phyloP scores from a whole-genome alignment of 2,329 filamentous ascomycete species.

The Hymenoscyphus albidus region DNA sequence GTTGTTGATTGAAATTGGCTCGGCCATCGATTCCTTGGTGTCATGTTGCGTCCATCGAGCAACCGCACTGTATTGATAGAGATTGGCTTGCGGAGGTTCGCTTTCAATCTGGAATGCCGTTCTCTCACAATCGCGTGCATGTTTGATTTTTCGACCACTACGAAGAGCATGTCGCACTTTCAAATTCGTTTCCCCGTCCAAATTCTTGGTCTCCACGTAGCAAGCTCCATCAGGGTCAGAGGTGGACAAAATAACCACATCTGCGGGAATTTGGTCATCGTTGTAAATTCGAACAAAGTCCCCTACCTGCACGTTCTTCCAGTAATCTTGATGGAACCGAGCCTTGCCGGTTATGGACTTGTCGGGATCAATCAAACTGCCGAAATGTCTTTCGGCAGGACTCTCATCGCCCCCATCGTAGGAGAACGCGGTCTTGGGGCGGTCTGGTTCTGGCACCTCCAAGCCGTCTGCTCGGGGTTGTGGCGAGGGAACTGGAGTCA shows the following conservation, averaged over 20 bases:
- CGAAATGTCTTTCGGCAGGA: conserved; percentile 47
- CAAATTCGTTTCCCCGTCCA: conserved; percentile 96
- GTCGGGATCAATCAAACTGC: conserved; percentile 70
- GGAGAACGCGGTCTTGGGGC: conserved; percentile 36
- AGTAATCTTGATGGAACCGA: conserved; percentile 86
- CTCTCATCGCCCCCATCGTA: conserved; percentile 38
- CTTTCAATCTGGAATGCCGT: conserved; percentile 86
- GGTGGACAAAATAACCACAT: conserved; percentile 87
- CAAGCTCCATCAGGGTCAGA: conserved; percentile 92
- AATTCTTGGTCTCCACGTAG: conserved; percentile 96
- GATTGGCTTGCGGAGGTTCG: conserved; percentile 84
- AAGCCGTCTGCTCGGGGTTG: conserved; percentile 45
- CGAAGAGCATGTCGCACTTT: conserved; percentile 91
- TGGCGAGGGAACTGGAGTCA: conserved; percentile 91
- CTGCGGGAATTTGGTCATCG: conserved; percentile 90
- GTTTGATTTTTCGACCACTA: conserved; percentile 75
- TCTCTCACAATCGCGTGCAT: conserved; percentile 88
- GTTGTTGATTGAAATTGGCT: conserved; percentile 94
- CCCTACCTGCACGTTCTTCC: conserved; percentile 93
- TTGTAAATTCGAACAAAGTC: conserved; percentile 97
- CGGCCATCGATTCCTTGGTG: conserved; percentile 73
- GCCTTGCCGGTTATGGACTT: conserved; percentile 64
- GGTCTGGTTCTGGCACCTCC: conserved; percentile 33
- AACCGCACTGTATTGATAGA: conserved; percentile 91
- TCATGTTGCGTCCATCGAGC: conserved; percentile 78